Evolutionary conservation across 2,329 filamentous ascomycete species (phyloP), one percentile per base, ranked within the genome.

Genomic region (Penicillium sp.): DNA sequence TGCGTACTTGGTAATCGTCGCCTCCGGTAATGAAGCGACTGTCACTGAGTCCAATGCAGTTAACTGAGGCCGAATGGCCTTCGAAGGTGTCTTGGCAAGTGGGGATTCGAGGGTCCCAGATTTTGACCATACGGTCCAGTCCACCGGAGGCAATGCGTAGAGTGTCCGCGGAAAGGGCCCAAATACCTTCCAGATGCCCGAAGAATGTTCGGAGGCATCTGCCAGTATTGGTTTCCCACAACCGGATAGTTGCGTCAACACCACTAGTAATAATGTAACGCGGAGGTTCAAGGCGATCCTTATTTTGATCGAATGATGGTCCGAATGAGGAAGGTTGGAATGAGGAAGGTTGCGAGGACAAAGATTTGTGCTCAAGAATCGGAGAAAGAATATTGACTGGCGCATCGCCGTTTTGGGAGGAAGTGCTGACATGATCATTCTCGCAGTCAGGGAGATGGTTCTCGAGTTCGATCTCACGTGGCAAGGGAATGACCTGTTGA

Each of bases 131-230:
- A 43, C 91, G 88, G 75, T 99, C 95, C 73, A 98, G 92, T 11
- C 91, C 90, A 0, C 93, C 93, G 19, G 89, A 91, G 14, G 98
- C 91, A 16, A 96, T 86, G 11, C 95, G 86, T 21, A 98, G 79
- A 1, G 90, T 93, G 75, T 98, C 93, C 3, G 90, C 93, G 0
- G 90, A 91, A 3, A 99, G 82, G 6, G 90, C 90, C 95, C 95
- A 99, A 21, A 99, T 89, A 31, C 95, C 95, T 74, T 99, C 95
- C 22, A 99, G 85, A 69, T 99, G 95, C 0, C 95, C 95, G 71
- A 98, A 99, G 80, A 97, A 96, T 31, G 91, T 96, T 60, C 91
- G 90, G 33, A 97, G 82, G 68, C 91, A 96, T 61, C 86, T 86
- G 37, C 91, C 91, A 0, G 89, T 89, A 5, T 84, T 84, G 1